Evolutionary conservation across 192 early-diverging fungal genomes (phyloP).

Genomic region (Rhizophagus clarus): DNA sequence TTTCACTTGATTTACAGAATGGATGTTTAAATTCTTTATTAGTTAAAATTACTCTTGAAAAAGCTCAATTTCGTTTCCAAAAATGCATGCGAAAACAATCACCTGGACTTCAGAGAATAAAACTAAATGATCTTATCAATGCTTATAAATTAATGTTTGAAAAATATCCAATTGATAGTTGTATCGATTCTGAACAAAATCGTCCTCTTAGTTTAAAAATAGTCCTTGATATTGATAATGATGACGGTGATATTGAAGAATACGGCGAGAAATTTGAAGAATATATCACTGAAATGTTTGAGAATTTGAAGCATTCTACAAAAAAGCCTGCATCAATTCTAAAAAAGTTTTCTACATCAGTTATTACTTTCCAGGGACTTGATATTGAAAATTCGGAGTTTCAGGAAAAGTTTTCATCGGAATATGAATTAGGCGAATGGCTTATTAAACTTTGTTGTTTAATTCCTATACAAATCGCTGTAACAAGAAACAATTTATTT

Average conservation of each 20-base stretch:
- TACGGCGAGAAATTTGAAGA: conserved; percentile 18
- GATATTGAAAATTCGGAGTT: background rate
- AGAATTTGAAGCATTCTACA: background rate
- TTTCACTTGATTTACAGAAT: conserved; percentile 5
- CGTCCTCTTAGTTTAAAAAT: conserved; percentile 4
- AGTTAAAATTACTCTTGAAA: conserved; percentile 12
- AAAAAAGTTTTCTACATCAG: background rate
- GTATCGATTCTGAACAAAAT: background rate
- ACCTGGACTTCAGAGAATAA: background rate
- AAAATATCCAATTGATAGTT: conserved; percentile 19
- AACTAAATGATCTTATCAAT: conserved; percentile 4
- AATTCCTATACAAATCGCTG: conserved; percentile 28
- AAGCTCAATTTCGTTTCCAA: conserved; percentile 9
- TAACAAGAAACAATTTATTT: conserved; percentile 31
- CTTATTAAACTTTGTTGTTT: conserved; percentile 8
- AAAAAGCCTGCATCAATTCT: background rate
- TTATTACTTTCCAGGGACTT: background rate
- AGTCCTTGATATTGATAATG: background rate
- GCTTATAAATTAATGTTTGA: conserved; percentile 3
- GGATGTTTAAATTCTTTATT: background rate
- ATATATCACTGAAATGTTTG: background rate
- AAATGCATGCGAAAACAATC: background rate
- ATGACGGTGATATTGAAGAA: background rate
- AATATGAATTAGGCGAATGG: conserved; percentile 4
- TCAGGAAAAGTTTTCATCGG: background rate